Percentiles rank a stretch among this genome's conserved stretches.
These are phyloP conservation scores for Coffea canephora DNA, from an alignment of 257 asterid species.

Conservation along the genomic window DNA sequence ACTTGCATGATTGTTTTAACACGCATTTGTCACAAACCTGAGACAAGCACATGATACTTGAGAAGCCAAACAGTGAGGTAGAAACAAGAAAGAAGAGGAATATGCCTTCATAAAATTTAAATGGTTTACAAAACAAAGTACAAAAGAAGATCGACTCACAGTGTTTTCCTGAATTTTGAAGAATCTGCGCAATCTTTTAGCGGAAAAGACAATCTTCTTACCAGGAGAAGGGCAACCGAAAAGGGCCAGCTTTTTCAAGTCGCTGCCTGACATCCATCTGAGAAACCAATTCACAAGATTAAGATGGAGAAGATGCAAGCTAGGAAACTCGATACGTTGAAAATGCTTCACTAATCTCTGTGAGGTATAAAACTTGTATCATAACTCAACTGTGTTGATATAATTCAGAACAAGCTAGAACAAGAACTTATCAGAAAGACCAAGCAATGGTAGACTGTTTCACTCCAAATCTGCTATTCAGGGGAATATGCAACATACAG, in stretches of 20 bases:
- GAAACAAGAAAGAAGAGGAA: neutral
- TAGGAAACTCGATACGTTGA: neutral
- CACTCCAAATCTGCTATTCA: neutral
- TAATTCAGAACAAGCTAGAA: neutral
- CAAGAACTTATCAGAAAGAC: too few species aligned
- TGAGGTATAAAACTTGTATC: too few species aligned
- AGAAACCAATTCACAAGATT: constrained; percentile 25
- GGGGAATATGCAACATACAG: neutral
- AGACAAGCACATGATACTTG: constrained; percentile 16
- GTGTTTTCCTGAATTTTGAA: constrained; percentile 59
- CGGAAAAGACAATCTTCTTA: constrained; percentile 36
- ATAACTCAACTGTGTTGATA: neutral
- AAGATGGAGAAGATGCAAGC: constrained; percentile 2
- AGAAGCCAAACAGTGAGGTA: neutral
- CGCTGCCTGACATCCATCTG: constrained; percentile 92
- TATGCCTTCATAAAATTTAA: too few species aligned
- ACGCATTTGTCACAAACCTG: constrained; percentile 77
- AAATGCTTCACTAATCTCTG: too few species aligned
- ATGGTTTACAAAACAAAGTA: neutral
- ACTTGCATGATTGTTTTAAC: constrained; percentile 53
- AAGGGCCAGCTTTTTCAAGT: constrained; percentile 64
- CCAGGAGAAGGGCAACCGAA: constrained; percentile 19
- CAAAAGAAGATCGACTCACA: constrained; percentile 35
- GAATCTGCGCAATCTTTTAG: constrained; percentile 68
- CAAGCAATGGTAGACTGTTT: neutral